These are phyloP conservation scores for Populus euphratica DNA, from an alignment of 345 rosid species.

Conservation along the genomic window DNA sequence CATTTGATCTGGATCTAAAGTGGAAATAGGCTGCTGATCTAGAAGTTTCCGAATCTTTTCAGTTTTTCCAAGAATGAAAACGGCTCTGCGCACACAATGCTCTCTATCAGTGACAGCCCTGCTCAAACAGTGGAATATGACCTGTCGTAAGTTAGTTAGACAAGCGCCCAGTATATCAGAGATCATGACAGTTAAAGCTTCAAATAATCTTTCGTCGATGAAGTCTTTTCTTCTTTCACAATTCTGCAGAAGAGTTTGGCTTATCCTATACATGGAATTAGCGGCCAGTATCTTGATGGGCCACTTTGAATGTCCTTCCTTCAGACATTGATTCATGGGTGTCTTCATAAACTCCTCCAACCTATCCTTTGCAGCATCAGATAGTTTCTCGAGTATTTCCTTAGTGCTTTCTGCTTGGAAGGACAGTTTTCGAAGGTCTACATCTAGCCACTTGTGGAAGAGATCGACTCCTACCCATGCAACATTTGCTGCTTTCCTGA, in stretches of 20 bases:
- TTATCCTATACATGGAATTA: constrained; percentile 73
- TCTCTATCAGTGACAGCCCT: constrained; percentile 57
- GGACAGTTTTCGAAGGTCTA: constrained; percentile 57
- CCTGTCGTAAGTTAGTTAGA: constrained; percentile 55
- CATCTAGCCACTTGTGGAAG: constrained; percentile 61
- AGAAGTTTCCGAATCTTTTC: constrained; percentile 52
- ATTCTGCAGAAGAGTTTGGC: constrained; percentile 49
- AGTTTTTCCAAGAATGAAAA: constrained; percentile 57
- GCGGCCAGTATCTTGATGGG: constrained; percentile 64
- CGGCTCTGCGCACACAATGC: constrained; percentile 48
- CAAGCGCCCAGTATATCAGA: constrained; percentile 76
- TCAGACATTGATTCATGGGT: constrained; percentile 27
- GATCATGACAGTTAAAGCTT: constrained; percentile 37
- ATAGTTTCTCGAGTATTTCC: constrained; percentile 53
- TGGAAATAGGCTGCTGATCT: constrained; percentile 35
- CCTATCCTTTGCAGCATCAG: constrained; percentile 45
- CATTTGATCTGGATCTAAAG: constrained; percentile 38
- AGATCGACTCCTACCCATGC: constrained; percentile 69
- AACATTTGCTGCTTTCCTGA: constrained; percentile 53
- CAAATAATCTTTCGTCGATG: constrained; percentile 38
- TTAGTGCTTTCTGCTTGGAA: constrained; percentile 32
- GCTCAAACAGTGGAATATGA: constrained; percentile 50
- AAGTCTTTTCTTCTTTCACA: constrained; percentile 24
- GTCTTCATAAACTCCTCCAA: constrained; percentile 39
- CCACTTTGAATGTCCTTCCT: constrained; percentile 63